These are phyloP conservation scores for Apiospora phragmitis DNA, from an alignment of 2,329 filamentous ascomycete genomes.

Conservation along the genomic window DNA sequence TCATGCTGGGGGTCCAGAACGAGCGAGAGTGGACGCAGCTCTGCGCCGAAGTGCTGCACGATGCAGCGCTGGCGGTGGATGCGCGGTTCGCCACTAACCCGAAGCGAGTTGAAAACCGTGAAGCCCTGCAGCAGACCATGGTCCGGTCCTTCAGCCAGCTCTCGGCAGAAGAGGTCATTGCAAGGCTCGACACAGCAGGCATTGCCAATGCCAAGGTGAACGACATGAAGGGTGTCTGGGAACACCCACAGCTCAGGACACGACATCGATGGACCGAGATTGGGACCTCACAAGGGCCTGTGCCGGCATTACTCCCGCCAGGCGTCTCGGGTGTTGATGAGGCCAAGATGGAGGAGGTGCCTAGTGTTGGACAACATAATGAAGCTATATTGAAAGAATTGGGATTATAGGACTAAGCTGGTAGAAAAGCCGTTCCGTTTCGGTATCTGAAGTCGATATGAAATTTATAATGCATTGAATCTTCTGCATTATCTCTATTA, in stretches of 20 bases:
- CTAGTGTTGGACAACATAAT: conserved; percentile 52
- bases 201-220: conserved; percentile 59
- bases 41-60: conserved; percentile 45
- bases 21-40: conserved; percentile 56
- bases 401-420: conserved; percentile 27
- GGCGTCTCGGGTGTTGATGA: conserved; percentile 33
- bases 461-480: conserved; percentile 5
- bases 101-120: conserved; percentile 46
- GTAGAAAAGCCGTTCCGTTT: neutral
- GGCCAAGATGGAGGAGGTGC: conserved; percentile 45
- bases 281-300: conserved; percentile 43
- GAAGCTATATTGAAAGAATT: conserved; percentile 46
- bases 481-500: conserved; percentile 11
- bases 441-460: neutral
- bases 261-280: conserved; percentile 53
- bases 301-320: conserved; percentile 52
- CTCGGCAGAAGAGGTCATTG: conserved; percentile 40
- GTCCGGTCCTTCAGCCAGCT: conserved; percentile 39
- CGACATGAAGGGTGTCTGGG: conserved; percentile 55
- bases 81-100: conserved; percentile 48
- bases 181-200: conserved; percentile 44
- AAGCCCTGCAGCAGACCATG: conserved; percentile 46
- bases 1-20: conserved; percentile 60
- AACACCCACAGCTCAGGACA: conserved; percentile 52
- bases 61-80: conserved; percentile 43